Evolutionary conservation across 768 basidiomycete species (phyloP).

Genomic region (Lentinus tigrinus): DNA sequence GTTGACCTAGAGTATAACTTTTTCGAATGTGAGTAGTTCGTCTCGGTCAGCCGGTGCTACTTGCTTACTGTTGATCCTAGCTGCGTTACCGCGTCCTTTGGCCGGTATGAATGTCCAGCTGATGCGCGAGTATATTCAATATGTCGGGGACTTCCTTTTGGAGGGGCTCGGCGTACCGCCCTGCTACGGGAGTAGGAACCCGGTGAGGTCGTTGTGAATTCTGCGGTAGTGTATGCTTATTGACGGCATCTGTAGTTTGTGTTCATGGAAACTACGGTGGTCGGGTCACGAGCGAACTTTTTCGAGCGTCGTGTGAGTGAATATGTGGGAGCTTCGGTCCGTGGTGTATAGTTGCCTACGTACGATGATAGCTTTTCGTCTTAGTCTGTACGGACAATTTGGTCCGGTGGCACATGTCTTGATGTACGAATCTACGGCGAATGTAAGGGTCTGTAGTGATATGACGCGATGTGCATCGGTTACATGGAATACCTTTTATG

Average conservation of each 20-base stretch:
- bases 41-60: slow-evolving; percentile 38
- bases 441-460: too few species aligned
- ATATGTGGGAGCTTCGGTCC: neutral
- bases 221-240: too few species aligned
- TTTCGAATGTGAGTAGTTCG: slow-evolving; percentile 30
- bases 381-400: too few species aligned
- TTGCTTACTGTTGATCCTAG: slow-evolving; percentile 44
- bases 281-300: slow-evolving; percentile 14
- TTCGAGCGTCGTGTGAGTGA: slow-evolving; percentile 10
- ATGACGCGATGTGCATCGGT: too few species aligned
- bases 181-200: slow-evolving; percentile 23
- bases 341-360: too few species aligned
- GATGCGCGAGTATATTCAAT: slow-evolving; percentile 47
- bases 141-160: neutral
- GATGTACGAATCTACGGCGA: too few species aligned
- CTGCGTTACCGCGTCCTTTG: neutral
- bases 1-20: slow-evolving; percentile 46
- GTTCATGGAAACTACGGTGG: slow-evolving; percentile 43
- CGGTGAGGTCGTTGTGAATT: too few species aligned
- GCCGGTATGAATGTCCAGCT: slow-evolving; percentile 24
- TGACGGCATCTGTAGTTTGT: slow-evolving; percentile 41
- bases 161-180: slow-evolving; percentile 30
- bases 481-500: too few species aligned
- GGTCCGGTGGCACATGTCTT: too few species aligned
- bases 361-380: too few species aligned